Evolutionary conservation across 2,329 filamentous ascomycete species (phyloP).

Genomic region (Intubia oerlemansii): DNA sequence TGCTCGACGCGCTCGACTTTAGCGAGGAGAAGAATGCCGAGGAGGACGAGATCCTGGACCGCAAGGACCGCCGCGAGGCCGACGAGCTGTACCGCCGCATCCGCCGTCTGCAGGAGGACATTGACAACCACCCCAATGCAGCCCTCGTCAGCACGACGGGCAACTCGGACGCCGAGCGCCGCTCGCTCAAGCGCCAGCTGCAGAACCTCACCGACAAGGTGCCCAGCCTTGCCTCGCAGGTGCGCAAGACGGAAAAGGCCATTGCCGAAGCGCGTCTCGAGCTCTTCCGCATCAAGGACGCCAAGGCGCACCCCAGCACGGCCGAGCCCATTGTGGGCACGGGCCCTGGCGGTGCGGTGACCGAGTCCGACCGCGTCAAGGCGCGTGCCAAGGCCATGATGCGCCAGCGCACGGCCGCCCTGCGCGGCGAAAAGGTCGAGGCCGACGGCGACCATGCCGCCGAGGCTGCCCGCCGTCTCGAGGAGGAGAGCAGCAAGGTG

Average conservation of each 20-base stretch:
- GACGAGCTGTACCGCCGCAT: constrained; percentile 90
- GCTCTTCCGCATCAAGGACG: constrained; percentile 81
- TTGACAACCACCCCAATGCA: constrained; percentile 74
- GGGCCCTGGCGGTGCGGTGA: constrained; percentile 73
- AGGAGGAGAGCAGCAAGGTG: constrained; percentile 67
- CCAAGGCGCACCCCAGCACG: constrained; percentile 72
- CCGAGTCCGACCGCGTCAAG: constrained; percentile 85
- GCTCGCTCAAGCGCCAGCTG: constrained; percentile 70
- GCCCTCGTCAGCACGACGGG: constrained; percentile 41
- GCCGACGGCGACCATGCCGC: constrained; percentile 43
- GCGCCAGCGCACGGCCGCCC: constrained; percentile 85
- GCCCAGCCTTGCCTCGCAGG: constrained; percentile 78
- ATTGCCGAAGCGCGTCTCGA: constrained; percentile 86
- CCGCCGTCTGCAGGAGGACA: constrained; percentile 79
- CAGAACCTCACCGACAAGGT: constrained; percentile 77
- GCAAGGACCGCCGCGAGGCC: constrained; percentile 74
- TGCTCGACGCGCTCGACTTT: constrained; percentile 92
- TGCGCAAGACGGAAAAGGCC: constrained; percentile 72
- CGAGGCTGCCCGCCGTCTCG: constrained; percentile 64
- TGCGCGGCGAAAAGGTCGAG: constrained; percentile 67
- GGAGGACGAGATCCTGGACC: constrained; percentile 79
- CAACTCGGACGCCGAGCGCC: constrained; percentile 74
- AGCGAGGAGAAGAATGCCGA: constrained; percentile 77
- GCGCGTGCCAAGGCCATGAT: constrained; percentile 94
- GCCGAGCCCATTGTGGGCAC: constrained; percentile 72